Base-by-base conservation (phyloP, 2,329 filamentous ascomycete genomes). In the Xylaria sp. region DNA sequence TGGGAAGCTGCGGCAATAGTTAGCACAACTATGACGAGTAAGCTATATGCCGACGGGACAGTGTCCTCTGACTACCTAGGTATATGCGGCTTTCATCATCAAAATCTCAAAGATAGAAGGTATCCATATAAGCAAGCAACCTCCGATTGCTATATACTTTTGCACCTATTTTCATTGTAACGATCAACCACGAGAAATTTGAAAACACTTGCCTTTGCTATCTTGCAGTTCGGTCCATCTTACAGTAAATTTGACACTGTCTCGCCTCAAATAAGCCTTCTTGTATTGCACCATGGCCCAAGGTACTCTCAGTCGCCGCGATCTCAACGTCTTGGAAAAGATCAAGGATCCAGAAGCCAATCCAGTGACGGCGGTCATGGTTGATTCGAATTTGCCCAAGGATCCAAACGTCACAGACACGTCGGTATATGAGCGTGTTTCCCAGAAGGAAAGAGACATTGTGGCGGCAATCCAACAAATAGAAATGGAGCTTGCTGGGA, bases 321-420 rank as follows among this genome's bases (percentile, higher is more conserved):
- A 92, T 77, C 80, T 88, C 77, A 85, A 88, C 66, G 85, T 91
- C 73, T 85, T 92, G 67, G 85, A 88, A 71, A 91, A 91, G 78
- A 91, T 92, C 78, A 88, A 87, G 74, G 89, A 92, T 69, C 89
- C 89, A 1, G 90, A 92, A 75, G 85, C 85, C 8, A 85, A 90
- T 70, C 86, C 89, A 15, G 82, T 85, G 18, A 80, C 84, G 10
- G 81, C 84, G 13, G 79, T 89, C 62, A 81, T 88, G 65, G 82
- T 90, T 66, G 87, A 90, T 76, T 76, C 82, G 52, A 84, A 82
- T 36, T 80, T 85, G 68, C 87, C 84, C 9, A 88, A 85, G 73
- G 88, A 91, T 69, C 88, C 89, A 3, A 82, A 89, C 66, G 77
- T 90, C 73, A 82, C 80, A 43, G 84, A 91, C 71, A 59, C 78